Evolutionary conservation across 179 eudicot species (phyloP).

Genomic region (Silene noctiflora): DNA sequence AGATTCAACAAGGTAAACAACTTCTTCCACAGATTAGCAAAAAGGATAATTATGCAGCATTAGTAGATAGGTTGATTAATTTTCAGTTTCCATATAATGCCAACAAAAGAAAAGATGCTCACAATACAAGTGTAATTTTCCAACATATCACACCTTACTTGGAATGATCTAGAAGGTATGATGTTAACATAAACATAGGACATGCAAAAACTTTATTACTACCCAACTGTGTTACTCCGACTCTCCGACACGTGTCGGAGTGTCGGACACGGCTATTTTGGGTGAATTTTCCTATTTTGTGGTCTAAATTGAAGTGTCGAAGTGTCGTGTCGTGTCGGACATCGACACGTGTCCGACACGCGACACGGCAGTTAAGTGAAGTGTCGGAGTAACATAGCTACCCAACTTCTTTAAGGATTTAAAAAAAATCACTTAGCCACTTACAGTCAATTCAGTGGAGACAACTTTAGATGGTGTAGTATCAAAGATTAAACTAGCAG

Average conservation of each 20-base stretch:
- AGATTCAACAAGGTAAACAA: not conserved
- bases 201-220: not conserved
- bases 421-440: constrained; percentile 21
- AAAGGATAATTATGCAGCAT: not conserved
- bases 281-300: no score
- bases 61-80: not conserved
- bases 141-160: not conserved
- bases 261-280: no score
- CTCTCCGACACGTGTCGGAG: no score
- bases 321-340: no score
- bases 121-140: not conserved
- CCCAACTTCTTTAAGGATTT: not conserved
- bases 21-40: not conserved
- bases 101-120: not conserved
- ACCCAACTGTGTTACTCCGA: no score
- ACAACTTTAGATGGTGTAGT: constrained; percentile 93
- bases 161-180: not conserved
- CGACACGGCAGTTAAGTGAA: no score
- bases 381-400: no score
- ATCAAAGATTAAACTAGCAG: constrained; percentile 70
- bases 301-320: no score
- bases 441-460: constrained; percentile 78
- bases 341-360: no score
- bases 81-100: not conserved
- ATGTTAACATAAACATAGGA: not conserved